A percentile compares a stretch with the other conserved stretches of the same genome.
Conservation (phyloP, 345 rosid genomes). For the Combretum micranthum region DNA sequence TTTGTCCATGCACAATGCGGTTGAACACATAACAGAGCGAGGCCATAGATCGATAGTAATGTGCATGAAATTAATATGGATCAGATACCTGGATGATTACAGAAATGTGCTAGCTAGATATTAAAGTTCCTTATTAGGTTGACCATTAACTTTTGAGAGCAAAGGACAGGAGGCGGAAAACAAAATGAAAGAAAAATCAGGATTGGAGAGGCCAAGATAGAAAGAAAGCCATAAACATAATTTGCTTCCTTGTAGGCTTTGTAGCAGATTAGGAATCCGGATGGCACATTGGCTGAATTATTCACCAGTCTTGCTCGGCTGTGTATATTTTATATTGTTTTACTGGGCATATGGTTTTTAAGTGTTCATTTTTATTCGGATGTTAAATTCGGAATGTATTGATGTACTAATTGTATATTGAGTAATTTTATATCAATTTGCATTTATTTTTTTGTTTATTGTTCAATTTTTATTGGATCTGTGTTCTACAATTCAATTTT, state of each 20-base stretch:
- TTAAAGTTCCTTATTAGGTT: not conserved
- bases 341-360: conserved; percentile 3
- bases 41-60: no score
- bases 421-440: no score
- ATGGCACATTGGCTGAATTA: not conserved
- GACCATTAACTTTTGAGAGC: not conserved
- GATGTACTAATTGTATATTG: conserved; percentile 6
- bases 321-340: conserved; percentile 7
- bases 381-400: no score
- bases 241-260: no score
- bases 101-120: not conserved
- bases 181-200: not conserved
- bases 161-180: not conserved
- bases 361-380: conserved; percentile 1
- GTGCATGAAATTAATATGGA: no score
- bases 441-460: no score
- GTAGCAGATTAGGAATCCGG: no score
- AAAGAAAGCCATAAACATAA: not conserved
- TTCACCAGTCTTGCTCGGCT: conserved; percentile 7
- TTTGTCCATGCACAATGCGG: no score
- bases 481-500: no score
- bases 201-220: not conserved
- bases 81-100: not conserved
- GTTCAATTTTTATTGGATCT: no score
- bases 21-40: no score